Base-by-base conservation (phyloP, 2,329 filamentous ascomycete genomes). In the Endocalyx cinctus region DNA sequence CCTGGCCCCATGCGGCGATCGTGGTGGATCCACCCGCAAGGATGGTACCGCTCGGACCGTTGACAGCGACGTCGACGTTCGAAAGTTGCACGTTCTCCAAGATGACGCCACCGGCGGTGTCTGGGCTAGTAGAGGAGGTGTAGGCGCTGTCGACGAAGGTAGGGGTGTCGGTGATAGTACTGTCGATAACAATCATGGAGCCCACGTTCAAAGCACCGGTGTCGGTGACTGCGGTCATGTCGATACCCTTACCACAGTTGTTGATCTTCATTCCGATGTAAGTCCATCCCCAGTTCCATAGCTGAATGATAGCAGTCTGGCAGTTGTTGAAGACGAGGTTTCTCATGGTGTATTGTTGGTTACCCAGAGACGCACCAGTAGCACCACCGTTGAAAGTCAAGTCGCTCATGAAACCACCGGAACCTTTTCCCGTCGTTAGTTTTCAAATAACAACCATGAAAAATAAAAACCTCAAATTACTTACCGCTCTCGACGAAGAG, bases 241-340 rank as follows among this genome's bases (percentile, higher is more conserved):
- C 77, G 35, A 84, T 64, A 27, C 77, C 80, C 27, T 76, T 64
- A 5, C 60, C 59, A 46, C 74, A 78, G 52, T 77, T 70, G 55
- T 72, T 72, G 57, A 84, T 76, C 17, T 59, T 62, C 1, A 83
- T 50, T 4, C 70, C 73, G 47, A 78, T 77, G 59, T 82, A 77
- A 6, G 74, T 79, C 77, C 79, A 87, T 17, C 75, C 74, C 82
- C 82, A 87, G 58, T 83, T 74, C 82, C 83, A 87, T 43, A 81
- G 73, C 59, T 84, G 74, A 51, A 72, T 77, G 33, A 85, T 74
- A 29, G 75, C 73, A 6, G 79, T 84, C 42, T 75, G 67, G 57
- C 77, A 79, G 51, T 70, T 65, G 44, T 77, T 77, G 62, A 86
- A 86, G 12, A 67, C 72, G 31, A 85, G 45, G 54, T 84, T 82